Conservation (phyloP, 2,329 filamentous ascomycete species). For the Alternaria ethzedia region DNA sequence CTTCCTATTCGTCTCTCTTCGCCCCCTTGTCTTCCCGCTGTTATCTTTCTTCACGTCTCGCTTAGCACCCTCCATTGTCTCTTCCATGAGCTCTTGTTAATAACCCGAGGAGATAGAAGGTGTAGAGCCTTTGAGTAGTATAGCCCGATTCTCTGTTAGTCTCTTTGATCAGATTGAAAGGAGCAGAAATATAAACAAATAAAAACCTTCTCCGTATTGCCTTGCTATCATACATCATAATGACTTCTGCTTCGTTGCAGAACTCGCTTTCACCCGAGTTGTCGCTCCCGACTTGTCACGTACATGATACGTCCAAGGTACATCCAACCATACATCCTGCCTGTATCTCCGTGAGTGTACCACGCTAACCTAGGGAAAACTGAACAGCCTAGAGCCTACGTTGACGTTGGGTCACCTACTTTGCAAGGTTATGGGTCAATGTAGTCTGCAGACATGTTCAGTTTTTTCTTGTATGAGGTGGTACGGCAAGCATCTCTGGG, state of each 20-base stretch:
- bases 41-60: constrained; percentile 5
- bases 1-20: background rate
- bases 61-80: background rate
- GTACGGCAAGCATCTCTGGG: background rate
- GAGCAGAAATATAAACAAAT: background rate
- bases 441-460: no score
- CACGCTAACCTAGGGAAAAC: no score
- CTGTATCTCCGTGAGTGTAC: no score
- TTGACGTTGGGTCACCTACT: no score
- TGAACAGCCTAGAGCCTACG: no score
- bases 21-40: background rate
- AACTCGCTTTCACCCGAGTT: no score
- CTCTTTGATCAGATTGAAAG: background rate
- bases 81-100: background rate
- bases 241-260: no score
- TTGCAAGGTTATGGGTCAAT: no score
- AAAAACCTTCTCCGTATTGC: background rate
- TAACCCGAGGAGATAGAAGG: background rate
- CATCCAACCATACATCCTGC: background rate
- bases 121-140: background rate
- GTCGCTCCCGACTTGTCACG: no score
- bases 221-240: no score
- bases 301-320: background rate
- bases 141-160: background rate
- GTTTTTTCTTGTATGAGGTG: no score